A percentile compares a stretch with the other conserved stretches of the same genome.
Evolutionary conservation across 73 alveolate species (phyloP).

Genomic region (Chromera velia): DNA sequence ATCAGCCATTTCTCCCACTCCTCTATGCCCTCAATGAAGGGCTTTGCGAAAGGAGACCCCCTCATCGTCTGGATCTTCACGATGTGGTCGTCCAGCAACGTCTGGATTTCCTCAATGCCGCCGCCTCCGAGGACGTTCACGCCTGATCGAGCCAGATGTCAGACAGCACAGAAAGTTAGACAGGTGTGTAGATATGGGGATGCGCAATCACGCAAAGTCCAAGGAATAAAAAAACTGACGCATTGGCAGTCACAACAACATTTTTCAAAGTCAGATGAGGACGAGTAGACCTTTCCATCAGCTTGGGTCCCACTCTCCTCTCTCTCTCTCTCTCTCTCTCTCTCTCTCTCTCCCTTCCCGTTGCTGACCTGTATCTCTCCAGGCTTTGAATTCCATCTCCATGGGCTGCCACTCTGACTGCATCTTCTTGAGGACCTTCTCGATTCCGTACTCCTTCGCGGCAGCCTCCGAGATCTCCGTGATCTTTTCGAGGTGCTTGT

Average conservation of each 20-base stretch:
- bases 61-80: conserved; percentile 77
- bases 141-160: conserved; percentile 34
- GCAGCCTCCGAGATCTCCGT: conserved; percentile 36
- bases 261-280: background rate
- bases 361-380: conserved; percentile 1
- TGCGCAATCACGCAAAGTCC: background rate
- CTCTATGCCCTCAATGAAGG: conserved; percentile 69
- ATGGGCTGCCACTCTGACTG: conserved; percentile 42
- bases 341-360: no score
- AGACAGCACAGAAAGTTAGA: background rate
- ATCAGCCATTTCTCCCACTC: conserved; percentile 93
- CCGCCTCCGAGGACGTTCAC: conserved; percentile 31
- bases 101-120: conserved; percentile 39
- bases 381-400: conserved; percentile 31
- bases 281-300: background rate
- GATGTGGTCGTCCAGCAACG: conserved; percentile 74
- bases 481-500: conserved; percentile 11
- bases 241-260: background rate
- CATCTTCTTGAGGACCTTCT: conserved; percentile 13
- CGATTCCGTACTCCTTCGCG: conserved; percentile 40
- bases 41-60: conserved; percentile 74
- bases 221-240: background rate
- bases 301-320: background rate
- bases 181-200: background rate
- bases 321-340: background rate